Evolutionary conservation across 176 grass and related monocot species (phyloP).

Genomic region (Avena insularis): DNA sequence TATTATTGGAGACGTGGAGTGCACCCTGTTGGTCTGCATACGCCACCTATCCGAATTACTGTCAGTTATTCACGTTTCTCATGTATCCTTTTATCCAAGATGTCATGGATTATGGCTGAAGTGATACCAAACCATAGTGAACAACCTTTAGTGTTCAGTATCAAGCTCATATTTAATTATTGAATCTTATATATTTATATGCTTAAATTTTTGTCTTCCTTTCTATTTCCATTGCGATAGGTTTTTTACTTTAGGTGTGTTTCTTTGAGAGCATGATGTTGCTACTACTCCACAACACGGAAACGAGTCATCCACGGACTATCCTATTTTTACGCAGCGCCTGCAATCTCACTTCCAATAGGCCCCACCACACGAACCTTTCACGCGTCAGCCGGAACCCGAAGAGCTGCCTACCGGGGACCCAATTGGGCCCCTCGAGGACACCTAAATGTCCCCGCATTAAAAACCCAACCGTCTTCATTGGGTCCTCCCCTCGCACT

Average conservation of each 20-base stretch:
- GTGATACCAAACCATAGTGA: background rate
- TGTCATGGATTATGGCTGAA: slow-evolving; percentile 30
- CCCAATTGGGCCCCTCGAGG: too few relatives aligned
- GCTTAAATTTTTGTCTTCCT: background rate
- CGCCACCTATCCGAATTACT: slow-evolving; percentile 5
- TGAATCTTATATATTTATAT: background rate
- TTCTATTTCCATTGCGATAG: background rate
- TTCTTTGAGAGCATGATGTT: background rate
- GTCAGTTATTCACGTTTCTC: background rate
- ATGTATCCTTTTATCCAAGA: slow-evolving; percentile 8
- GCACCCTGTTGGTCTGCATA: background rate
- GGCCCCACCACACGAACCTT: too few relatives aligned
- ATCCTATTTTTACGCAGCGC: too few relatives aligned
- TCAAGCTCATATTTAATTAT: slow-evolving; percentile 47
- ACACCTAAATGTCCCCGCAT: too few relatives aligned
- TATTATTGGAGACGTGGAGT: background rate
- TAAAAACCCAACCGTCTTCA: too few relatives aligned
- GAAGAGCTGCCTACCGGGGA: too few relatives aligned
- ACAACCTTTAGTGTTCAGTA: slow-evolving; percentile 58
- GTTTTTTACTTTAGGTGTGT: background rate
- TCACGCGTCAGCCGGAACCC: too few relatives aligned
- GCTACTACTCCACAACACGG: too few relatives aligned
- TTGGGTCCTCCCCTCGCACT: too few relatives aligned
- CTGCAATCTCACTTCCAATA: too few relatives aligned
- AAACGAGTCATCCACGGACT: too few relatives aligned